These are phyloP conservation scores for Aspergillus panamensis DNA, from an alignment of 495 filamentous ascomycete genomes.

Conservation along the genomic window DNA sequence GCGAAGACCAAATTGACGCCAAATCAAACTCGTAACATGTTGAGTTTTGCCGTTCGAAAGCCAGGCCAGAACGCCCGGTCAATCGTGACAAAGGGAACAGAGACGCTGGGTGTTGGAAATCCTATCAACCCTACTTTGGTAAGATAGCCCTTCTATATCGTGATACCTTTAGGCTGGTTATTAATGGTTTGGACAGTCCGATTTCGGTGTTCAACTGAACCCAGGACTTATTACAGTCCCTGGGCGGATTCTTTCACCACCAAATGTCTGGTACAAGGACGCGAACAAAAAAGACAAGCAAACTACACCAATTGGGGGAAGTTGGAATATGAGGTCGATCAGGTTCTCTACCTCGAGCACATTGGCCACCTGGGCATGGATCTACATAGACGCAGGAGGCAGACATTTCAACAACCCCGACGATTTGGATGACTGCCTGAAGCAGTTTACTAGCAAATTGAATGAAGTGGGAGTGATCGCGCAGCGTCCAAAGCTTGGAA, in stretches of 20 bases:
- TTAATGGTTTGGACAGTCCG: conserved; percentile 23
- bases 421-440: conserved; percentile 14
- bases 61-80: conserved; percentile 64
- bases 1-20: conserved; percentile 48
- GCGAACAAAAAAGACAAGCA: conserved; percentile 22
- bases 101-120: conserved; percentile 41
- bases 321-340: conserved; percentile 55
- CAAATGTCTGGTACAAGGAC: conserved; percentile 50
- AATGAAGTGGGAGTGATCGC: conserved; percentile 30
- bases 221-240: conserved; percentile 59
- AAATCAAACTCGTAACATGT: conserved; percentile 60
- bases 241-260: conserved; percentile 58
- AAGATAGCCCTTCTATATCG: not conserved
- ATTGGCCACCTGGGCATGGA: conserved; percentile 39
- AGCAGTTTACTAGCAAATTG: conserved; percentile 23
- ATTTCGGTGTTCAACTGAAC: conserved; percentile 55
- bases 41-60: conserved; percentile 62
- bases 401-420: conserved; percentile 8
- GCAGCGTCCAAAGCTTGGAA: conserved; percentile 17
- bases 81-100: conserved; percentile 54
- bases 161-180: conserved; percentile 28
- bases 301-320: conserved; percentile 31
- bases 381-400: conserved; percentile 20
- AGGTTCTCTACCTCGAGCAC: conserved; percentile 37
- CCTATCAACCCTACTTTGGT: conserved; percentile 15